Percentiles rank a stretch among this genome's conserved stretches.
Evolutionary conservation across 2,329 filamentous ascomycete species (phyloP).

Genomic region (Monilinia polystroma): DNA sequence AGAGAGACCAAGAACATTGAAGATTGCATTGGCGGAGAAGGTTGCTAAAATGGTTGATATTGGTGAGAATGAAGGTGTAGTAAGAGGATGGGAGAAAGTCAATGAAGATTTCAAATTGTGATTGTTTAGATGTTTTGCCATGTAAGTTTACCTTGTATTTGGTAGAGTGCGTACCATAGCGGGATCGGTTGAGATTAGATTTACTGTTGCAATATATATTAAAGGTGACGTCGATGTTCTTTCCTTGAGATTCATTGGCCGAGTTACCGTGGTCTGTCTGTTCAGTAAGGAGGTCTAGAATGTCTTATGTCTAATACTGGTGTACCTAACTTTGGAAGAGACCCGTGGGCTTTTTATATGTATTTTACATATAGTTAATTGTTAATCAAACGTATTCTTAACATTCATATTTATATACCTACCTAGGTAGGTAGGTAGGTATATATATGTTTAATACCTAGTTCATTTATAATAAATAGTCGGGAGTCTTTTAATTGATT

Average conservation of each 20-base stretch:
- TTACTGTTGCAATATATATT: neutral
- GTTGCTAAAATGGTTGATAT: slow-evolving; percentile 50
- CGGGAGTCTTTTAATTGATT: too few relatives aligned
- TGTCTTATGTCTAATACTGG: neutral
- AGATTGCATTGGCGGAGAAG: slow-evolving; percentile 67
- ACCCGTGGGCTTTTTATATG: neutral
- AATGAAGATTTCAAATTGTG: slow-evolving; percentile 41
- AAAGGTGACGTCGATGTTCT: neutral
- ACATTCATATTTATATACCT: too few relatives aligned
- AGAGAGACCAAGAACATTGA: slow-evolving; percentile 68
- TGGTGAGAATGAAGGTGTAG: slow-evolving; percentile 5
- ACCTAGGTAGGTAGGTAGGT: too few relatives aligned
- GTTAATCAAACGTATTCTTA: too few relatives aligned
- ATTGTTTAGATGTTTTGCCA: neutral
- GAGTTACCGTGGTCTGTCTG: slow-evolving; percentile 1
- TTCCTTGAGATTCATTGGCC: neutral
- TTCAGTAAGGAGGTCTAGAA: neutral
- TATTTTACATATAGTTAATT: too few relatives aligned
- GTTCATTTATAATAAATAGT: too few relatives aligned
- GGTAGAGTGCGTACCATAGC: too few relatives aligned
- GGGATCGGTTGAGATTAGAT: neutral
- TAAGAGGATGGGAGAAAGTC: slow-evolving; percentile 37
- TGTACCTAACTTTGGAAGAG: too few relatives aligned
- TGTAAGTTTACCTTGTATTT: neutral
- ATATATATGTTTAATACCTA: too few relatives aligned